Evolutionary conservation across 345 rosid species (phyloP), one percentile per base, ranked within the genome.

Genomic region (Hevea brasiliensis): DNA sequence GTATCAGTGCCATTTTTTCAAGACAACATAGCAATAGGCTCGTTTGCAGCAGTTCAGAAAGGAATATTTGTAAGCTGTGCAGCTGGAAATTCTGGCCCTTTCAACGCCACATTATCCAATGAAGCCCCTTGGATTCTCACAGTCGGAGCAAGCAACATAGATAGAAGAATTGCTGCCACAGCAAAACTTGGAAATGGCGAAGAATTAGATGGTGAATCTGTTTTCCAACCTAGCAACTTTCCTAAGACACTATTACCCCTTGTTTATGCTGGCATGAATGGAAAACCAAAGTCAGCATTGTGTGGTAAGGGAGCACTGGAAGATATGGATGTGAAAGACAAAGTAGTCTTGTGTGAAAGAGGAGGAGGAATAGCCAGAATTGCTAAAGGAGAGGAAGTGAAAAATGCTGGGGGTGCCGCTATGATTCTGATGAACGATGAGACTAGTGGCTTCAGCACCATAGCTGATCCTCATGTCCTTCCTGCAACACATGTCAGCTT

Each of bases 81-180:
- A 1, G 84, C 82, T 41, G 84, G 86, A 32, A 84, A 81, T 51
- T 63, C 42, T 27, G 86, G 86, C 17, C 84, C 84, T 35, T 32
- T 73, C 81, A 23, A 44, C 50, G 27, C 74, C 62, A 50, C 79
- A 42, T 29, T 71, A 56, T 54, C 20, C 0, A 84, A 78, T 57
- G 74, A 76, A 44, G 86, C 86, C 18, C 86, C 86, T 3, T 84
- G 82, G 86, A 64, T 81, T 51, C 75, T 81, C 42, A 84, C 82
- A 5, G 84, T 84, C 45, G 86, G 79, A 72, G 84, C 86, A 56
- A 73, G 81, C 72, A 78, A 79, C 6, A 71, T 67, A 8, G 82
- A 78, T 61, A 67, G 86, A 75, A 65, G 27, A 24, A 70, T 81
- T 56, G 44, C 58, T 12, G 69, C 86, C 1, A 79, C 75, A 23